Base-by-base conservation (phyloP, 331 rosid genomes). In the Malus hybrid region DNA sequence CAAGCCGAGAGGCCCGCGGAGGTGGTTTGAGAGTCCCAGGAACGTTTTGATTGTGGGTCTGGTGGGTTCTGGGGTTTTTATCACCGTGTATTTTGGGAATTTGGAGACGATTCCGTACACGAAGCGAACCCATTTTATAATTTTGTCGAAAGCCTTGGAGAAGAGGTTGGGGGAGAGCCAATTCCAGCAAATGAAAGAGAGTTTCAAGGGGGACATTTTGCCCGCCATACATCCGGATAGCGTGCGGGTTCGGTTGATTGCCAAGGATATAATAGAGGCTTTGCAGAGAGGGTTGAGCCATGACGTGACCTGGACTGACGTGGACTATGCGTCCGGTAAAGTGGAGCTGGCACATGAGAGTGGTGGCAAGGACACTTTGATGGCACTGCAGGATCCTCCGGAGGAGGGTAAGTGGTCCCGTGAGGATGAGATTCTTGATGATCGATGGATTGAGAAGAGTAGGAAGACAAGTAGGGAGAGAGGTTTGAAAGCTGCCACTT, bases 211-310 rank as follows among this genome's bases (percentile, higher is more conserved):
- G 28, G 88, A 87, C 81, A 83, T 87, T 3, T 33, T 93, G 75
- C 97, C 98, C 65, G 86, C 96, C 5, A 80, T 83, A 52, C 97
- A 93, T 67, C 97, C 97, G 1, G 93, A 91, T 6, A 93, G 97
- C 70, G 64, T 93, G 24, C 82, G 96, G 42, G 89, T 93, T 27
- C 84, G 88, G 33, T 74, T 87, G 88, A 90, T 91, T 3, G 69
- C 96, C 1, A 81, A 85, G 73, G 90, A 90, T 27, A 88, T 93
- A 11, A 79, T 88, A 29, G 83, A 82, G 71, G 96, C 96, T 5
- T 83, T 93, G 81, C 87, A 87, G 75, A 89, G 89, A 82, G 95
- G 97, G 74, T 78, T 90, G 77, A 86, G 76, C 20, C 83, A 83
- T 61, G 97, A 90, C 64, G 73, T 83, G 36, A 87, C 74, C 71